Conservation (phyloP, 192 early-diverging fungal species). For the Geranomyces michiganensis region DNA sequence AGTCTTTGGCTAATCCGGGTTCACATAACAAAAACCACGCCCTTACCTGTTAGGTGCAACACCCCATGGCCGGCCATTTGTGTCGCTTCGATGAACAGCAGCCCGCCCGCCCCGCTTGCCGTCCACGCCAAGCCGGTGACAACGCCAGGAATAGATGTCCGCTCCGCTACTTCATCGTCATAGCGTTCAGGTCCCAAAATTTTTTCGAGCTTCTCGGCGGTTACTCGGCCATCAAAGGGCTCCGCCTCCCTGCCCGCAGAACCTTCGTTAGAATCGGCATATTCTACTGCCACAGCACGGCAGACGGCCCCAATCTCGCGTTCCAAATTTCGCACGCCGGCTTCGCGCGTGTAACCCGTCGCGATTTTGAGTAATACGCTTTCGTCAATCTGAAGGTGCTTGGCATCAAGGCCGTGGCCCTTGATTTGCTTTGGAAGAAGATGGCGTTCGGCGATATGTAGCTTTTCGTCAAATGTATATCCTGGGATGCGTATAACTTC, state of each 20-base stretch:
- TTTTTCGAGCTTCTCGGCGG: conserved; percentile 50
- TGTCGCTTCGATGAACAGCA: conserved; percentile 80
- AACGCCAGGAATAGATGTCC: conserved; percentile 68
- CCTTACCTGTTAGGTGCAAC: conserved; percentile 65
- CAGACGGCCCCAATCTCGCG: conserved; percentile 72
- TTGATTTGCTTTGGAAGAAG: conserved; percentile 75
- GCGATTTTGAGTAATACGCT: conserved; percentile 62
- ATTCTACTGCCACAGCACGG: conserved; percentile 69
- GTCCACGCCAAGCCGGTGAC: conserved; percentile 85
- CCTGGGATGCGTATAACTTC: conserved; percentile 75
- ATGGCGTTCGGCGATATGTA: conserved; percentile 72
- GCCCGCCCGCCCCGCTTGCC: conserved; percentile 67
- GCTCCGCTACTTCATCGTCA: conserved; percentile 72
- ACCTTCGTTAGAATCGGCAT: conserved; percentile 61
- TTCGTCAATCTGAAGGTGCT: conserved; percentile 57
- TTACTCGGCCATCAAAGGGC: conserved; percentile 54
- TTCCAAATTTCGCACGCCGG: conserved; percentile 77
- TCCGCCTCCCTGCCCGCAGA: background rate
- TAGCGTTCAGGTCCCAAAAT: conserved; percentile 70
- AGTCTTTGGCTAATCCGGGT: background rate
- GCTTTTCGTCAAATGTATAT: conserved; percentile 84
- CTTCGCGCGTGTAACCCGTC: conserved; percentile 77
- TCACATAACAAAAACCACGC: background rate
- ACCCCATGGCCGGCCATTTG: conserved; percentile 73
- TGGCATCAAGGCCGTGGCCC: conserved; percentile 60